These are phyloP conservation scores for Exophiala lecanii-corni DNA, from an alignment of 2,329 filamentous ascomycete genomes.

Conservation along the genomic window DNA sequence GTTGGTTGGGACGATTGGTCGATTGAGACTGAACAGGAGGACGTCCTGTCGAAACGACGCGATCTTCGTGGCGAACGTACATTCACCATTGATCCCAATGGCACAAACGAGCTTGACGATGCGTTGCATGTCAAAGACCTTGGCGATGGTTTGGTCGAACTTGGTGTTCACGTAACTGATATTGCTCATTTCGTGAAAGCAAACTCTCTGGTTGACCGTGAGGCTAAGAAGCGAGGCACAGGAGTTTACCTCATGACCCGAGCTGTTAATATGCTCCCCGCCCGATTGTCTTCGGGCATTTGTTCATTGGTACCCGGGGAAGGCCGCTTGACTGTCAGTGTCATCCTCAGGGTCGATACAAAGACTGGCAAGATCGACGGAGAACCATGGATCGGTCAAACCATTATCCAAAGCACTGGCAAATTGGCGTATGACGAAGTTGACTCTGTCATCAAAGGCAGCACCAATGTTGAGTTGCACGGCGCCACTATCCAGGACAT, in stretches of 20 bases:
- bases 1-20: conserved; percentile 92
- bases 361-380: conserved; percentile 78
- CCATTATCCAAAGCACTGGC: conserved; percentile 85
- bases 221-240: conserved; percentile 96
- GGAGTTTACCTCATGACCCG: conserved; percentile 93
- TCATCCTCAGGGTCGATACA: conserved; percentile 86
- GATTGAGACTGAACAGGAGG: conserved; percentile 74
- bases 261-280: conserved; percentile 79
- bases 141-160: conserved; percentile 79
- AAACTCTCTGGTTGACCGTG: conserved; percentile 90
- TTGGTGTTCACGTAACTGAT: conserved; percentile 92
- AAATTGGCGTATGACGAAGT: conserved; percentile 83
- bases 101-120: conserved; percentile 82
- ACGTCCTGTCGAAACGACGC: conserved; percentile 66
- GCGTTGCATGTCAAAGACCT: conserved; percentile 87
- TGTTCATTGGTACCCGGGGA: conserved; percentile 84
- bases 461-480: conserved; percentile 58
- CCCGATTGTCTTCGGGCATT: conserved; percentile 77
- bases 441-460: conserved; percentile 69
- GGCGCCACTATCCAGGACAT: conserved; percentile 70
- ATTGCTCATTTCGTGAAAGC: conserved; percentile 95
- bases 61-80: conserved; percentile 85
- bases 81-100: conserved; percentile 89
- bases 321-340: conserved; percentile 84
- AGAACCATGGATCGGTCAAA: conserved; percentile 90